Evolutionary conservation across 2,329 filamentous ascomycete species (phyloP).

Genomic region (Ilyonectria sp.): DNA sequence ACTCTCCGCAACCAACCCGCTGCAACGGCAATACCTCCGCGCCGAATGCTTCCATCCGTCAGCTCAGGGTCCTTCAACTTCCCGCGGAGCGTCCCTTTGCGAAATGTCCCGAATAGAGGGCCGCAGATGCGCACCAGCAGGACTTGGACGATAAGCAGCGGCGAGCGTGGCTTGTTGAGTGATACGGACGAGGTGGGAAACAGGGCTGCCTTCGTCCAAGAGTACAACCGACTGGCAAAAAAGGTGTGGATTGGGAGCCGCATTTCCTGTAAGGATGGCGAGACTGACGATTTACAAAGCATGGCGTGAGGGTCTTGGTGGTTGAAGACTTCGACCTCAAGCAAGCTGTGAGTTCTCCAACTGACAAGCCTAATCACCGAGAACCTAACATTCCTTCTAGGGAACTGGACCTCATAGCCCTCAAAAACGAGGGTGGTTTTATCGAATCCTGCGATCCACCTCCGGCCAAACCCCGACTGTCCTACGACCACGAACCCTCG

Average conservation of each 20-base stretch:
- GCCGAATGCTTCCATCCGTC: conserved; percentile 42
- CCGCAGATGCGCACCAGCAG: conserved; percentile 60
- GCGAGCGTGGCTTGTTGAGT: conserved; percentile 62
- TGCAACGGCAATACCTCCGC: conserved; percentile 28
- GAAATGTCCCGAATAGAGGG: conserved; percentile 41
- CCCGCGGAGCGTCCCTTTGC: conserved; percentile 46
- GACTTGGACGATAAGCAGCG: conserved; percentile 72
- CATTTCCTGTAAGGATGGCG: not conserved
- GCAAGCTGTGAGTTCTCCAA: conserved; percentile 51
- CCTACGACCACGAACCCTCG: conserved; percentile 23
- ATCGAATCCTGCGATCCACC: conserved; percentile 54
- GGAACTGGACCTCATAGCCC: conserved; percentile 36
- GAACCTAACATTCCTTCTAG: conserved; percentile 38
- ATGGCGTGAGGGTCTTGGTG: conserved; percentile 64
- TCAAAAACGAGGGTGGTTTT: conserved; percentile 56
- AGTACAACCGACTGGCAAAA: conserved; percentile 74
- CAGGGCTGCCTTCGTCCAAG: conserved; percentile 64
- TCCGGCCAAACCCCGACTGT: conserved; percentile 34
- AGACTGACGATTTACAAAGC: conserved; percentile 53
- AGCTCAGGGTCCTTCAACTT: conserved; percentile 47
- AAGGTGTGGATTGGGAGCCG: conserved; percentile 59
- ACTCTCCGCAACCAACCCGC: conserved; percentile 36
- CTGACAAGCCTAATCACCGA: too few species aligned
- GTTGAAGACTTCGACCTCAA: conserved; percentile 54
- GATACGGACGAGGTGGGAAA: conserved; percentile 67